Conservation (phyloP, 768 basidiomycete species). For the Serendipita indica region DNA sequence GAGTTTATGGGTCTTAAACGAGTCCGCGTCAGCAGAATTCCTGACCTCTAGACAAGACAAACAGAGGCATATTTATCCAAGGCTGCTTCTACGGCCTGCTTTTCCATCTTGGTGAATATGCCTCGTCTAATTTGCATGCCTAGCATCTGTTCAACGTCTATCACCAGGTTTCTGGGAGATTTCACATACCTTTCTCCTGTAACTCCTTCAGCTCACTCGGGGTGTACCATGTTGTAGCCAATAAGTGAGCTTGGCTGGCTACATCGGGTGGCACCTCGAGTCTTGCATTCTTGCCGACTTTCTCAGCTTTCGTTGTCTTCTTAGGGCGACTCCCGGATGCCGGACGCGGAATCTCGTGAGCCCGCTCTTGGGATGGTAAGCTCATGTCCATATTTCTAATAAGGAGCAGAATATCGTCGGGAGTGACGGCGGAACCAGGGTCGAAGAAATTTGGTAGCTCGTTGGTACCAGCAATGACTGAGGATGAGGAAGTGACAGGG, state of each 20-base stretch:
- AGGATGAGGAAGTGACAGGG: too few species aligned
- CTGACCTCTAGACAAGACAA: constrained; percentile 19
- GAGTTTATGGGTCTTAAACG: constrained; percentile 35
- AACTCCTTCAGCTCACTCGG: constrained; percentile 52
- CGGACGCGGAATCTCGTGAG: too few species aligned
- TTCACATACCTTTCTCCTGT: constrained; percentile 46
- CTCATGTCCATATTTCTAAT: too few species aligned
- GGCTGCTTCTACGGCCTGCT: constrained; percentile 45
- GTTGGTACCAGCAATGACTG: too few species aligned
- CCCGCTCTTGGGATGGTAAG: too few species aligned
- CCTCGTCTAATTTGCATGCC: constrained; percentile 81
- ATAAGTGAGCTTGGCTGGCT: constrained; percentile 43
- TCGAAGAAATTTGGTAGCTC: too few species aligned
- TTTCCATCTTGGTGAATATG: constrained; percentile 70
- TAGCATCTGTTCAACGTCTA: constrained; percentile 19
- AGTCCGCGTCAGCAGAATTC: background rate
- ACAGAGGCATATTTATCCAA: constrained; percentile 50
- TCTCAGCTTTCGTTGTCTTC: too few species aligned
- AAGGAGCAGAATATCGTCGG: too few species aligned
- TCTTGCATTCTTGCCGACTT: too few species aligned
- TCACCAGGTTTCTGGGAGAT: background rate
- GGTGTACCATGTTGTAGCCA: constrained; percentile 69
- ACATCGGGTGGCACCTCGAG: background rate
- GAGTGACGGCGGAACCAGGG: too few species aligned
- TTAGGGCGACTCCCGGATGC: too few species aligned